Base-by-base conservation (phyloP, 2,329 filamentous ascomycete species). In the Neobulgaria alba region DNA sequence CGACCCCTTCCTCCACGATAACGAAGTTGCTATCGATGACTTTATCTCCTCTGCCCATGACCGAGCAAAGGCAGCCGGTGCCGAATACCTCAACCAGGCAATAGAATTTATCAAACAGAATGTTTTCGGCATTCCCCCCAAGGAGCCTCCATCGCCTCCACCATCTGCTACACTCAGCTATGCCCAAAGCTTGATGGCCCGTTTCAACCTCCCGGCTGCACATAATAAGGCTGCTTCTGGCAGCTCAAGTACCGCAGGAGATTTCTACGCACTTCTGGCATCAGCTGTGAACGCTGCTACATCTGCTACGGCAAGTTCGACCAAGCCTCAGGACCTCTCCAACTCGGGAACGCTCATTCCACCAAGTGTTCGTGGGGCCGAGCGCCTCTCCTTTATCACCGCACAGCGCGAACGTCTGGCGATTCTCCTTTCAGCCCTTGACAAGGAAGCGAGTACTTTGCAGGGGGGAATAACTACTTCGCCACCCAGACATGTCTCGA, bases 21-120 rank as follows among this genome's bases (percentile, higher is more conserved):
- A 98, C 63, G 92, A 96, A 64, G 63, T 72, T 32, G 78, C 85
- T 51, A 96, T 98, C 63, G 92, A 98, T 58, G 78, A 86, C 47
- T 82, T 95, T 58, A 95, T 96, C 61, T 81, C 80, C 50, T 75
- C 79, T 45, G 72, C 80, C 30, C 89, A 96, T 62, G 85, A 87
- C 51, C 79, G 80, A 43, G 77, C 86, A 47, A 85, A 81, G 64
- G 69, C 78, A 12, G 79, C 85, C 29, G 89, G 90, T 30, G 69
- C 94, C 44, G 71, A 79, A 52, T 89, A 88, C 61, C 63, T 89
- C 47, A 82, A 82, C 58, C 73, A 76, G 51, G 73, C 74, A 37
- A 76, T 89, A 53, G 82, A 87, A 50, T 63, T 78, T 46, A 64
- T 92, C 50, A 82, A 82, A 56, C 82, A 85, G 51, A 81, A 83